Conservation (phyloP, 441 rosid genomes). For the Adansonia madagascariensis region DNA sequence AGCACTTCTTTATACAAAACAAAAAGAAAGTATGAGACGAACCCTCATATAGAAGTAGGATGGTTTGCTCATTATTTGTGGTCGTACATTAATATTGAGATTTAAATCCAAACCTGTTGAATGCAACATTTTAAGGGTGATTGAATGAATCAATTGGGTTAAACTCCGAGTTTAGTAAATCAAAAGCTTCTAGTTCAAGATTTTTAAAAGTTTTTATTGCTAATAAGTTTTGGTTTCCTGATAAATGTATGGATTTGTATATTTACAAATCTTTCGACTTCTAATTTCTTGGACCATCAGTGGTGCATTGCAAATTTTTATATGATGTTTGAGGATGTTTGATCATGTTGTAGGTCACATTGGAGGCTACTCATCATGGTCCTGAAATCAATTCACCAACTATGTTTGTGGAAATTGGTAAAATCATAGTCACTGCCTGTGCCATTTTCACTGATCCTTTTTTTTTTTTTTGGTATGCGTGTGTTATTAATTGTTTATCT, state of each 20-base stretch:
- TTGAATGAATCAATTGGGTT: neutral
- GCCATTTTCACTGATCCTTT: neutral
- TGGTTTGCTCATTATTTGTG: too few species aligned
- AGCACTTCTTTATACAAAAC: too few species aligned
- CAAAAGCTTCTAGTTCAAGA: neutral
- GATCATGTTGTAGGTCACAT: conserved; percentile 29
- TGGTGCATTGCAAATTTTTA: neutral
- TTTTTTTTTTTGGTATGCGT: neutral
- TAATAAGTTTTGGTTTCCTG: neutral
- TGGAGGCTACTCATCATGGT: conserved; percentile 43
- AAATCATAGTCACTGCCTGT: neutral
- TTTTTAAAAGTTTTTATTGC: neutral
- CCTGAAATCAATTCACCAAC: conserved; percentile 33
- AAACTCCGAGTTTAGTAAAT: neutral
- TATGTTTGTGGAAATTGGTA: conserved; percentile 39
- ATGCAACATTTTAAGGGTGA: too few species aligned
- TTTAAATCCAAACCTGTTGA: neutral
- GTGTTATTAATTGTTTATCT: neutral
- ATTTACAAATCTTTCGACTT: neutral
- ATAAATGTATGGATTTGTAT: neutral
- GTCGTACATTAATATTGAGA: neutral
- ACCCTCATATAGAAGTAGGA: too few species aligned
- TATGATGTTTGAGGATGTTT: neutral
- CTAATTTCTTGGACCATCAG: neutral
- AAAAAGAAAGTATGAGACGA: too few species aligned